phyloP scores from a whole-genome alignment of 1,284 basidiomycete species.

The Trichosporon sp. region DNA sequence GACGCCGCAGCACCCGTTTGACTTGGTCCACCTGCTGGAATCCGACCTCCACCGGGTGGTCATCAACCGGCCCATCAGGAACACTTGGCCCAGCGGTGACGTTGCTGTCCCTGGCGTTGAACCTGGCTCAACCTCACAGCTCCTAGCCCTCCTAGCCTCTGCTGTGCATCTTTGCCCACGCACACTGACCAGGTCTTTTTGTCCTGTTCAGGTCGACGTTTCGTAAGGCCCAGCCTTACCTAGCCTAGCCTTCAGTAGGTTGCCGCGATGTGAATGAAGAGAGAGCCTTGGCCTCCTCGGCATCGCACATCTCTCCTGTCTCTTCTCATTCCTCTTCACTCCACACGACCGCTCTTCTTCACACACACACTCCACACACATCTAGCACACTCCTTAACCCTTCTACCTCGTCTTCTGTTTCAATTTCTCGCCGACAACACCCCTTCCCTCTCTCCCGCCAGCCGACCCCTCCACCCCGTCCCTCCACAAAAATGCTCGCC shows the following conservation, averaged over 20 bases:
- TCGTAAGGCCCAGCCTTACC: not conserved
- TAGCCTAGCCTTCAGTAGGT: not conserved
- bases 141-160: not conserved
- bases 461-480: not conserved
- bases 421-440: not conserved
- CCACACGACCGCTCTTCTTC: not conserved
- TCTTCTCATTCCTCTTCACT: not conserved
- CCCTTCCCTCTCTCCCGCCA: not conserved
- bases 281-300: constrained; percentile 6
- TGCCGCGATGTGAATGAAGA: too few relatives aligned
- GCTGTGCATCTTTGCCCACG: not conserved
- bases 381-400: not conserved
- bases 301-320: not conserved
- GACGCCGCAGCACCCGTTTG: not conserved
- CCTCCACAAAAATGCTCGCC: constrained; percentile 27
- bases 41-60: not conserved
- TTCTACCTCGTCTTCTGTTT: not conserved
- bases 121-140: not conserved
- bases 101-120: not conserved
- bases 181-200: not conserved
- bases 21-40: not conserved
- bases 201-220: not conserved
- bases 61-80: not conserved
- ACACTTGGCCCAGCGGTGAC: not conserved
- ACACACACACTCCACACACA: not conserved